phyloP scores from a whole-genome alignment of 306 rosid species.

The Medicago ruthenica region DNA sequence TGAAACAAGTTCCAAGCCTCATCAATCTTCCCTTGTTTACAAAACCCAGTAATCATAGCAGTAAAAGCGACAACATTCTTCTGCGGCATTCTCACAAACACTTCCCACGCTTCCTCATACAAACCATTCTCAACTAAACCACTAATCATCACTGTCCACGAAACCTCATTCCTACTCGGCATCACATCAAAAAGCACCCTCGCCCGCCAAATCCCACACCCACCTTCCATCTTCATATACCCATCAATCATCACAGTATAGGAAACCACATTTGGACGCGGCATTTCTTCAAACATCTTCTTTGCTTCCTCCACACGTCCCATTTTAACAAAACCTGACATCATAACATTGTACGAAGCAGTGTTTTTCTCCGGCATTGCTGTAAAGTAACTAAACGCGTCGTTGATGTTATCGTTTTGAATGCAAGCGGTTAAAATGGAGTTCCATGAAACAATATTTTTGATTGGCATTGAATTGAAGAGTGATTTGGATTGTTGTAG shows the following conservation, averaged over 20 bases:
- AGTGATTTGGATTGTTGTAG: slow-evolving; percentile 44
- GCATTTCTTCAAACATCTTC: slow-evolving; percentile 55
- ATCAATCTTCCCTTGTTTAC: slow-evolving; percentile 56
- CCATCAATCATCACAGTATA: slow-evolving; percentile 62
- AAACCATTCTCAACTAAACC: slow-evolving; percentile 58
- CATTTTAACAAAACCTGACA: slow-evolving; percentile 50
- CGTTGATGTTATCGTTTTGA: slow-evolving; percentile 53
- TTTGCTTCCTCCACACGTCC: slow-evolving; percentile 57
- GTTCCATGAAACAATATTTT: slow-evolving; percentile 62
- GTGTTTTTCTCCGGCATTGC: slow-evolving; percentile 50
- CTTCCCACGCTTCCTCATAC: slow-evolving; percentile 55
- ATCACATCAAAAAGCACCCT: slow-evolving; percentile 55
- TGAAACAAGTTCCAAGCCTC: slow-evolving; percentile 57
- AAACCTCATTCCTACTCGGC: slow-evolving; percentile 48
- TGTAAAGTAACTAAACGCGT: slow-evolving; percentile 47
- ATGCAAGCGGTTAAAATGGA: slow-evolving; percentile 56
- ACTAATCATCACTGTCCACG: slow-evolving; percentile 64
- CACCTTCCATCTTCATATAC: slow-evolving; percentile 42
- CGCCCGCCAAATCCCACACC: slow-evolving; percentile 50
- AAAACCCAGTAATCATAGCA: slow-evolving; percentile 61
- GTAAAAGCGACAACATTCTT: slow-evolving; percentile 52
- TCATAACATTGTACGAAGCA: slow-evolving; percentile 60
- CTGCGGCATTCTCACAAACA: slow-evolving; percentile 57
- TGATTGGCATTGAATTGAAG: slow-evolving; percentile 53
- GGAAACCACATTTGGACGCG: slow-evolving; percentile 54